Percentiles rank a stretch among this genome's conserved stretches.
These are phyloP conservation scores for Coniferiporia weirii DNA, from an alignment of 1,284 basidiomycete genomes.

Conservation along the genomic window DNA sequence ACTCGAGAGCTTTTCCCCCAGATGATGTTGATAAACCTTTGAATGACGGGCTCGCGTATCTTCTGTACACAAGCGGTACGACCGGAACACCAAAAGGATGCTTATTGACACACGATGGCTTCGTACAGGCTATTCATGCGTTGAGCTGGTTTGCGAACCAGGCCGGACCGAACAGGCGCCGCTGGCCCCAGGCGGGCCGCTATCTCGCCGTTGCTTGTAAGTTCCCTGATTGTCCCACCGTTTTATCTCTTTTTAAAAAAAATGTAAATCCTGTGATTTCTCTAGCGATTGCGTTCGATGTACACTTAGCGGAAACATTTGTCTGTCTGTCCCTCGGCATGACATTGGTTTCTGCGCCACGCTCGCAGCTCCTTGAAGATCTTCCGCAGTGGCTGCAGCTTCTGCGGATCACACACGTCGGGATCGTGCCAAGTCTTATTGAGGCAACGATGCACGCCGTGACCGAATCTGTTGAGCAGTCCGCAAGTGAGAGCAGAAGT, in stretches of 20 bases:
- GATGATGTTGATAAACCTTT: slow-evolving; percentile 30
- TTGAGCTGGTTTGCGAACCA: slow-evolving; percentile 36
- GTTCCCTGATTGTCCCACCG: slow-evolving; percentile 11
- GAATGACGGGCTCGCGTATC: slow-evolving; percentile 38
- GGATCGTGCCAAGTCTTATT: slow-evolving; percentile 49
- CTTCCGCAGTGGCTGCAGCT: slow-evolving; percentile 38
- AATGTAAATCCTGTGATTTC: not conserved
- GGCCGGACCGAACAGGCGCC: slow-evolving; percentile 7
- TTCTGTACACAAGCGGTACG: slow-evolving; percentile 52
- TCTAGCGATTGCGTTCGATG: slow-evolving; percentile 44
- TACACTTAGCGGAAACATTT: slow-evolving; percentile 44
- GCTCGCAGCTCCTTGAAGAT: slow-evolving; percentile 43
- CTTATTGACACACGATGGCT: slow-evolving; percentile 41
- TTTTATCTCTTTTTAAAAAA: not conserved
- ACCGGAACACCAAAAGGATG: slow-evolving; percentile 56
- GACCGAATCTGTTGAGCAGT: slow-evolving; percentile 23
- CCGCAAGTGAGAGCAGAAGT: slow-evolving; percentile 19
- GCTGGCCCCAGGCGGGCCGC: slow-evolving; percentile 19
- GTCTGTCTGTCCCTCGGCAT: slow-evolving; percentile 41
- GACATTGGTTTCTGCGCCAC: slow-evolving; percentile 39
- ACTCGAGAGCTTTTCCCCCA: slow-evolving; percentile 11
- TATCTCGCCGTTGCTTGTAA: slow-evolving; percentile 42
- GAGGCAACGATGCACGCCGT: slow-evolving; percentile 44
- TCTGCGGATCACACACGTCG: slow-evolving; percentile 47
- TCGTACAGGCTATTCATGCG: slow-evolving; percentile 39